Evolutionary conservation across 1,284 basidiomycete genomes (phyloP), one percentile per base, ranked within the genome.

Genomic region (Cystobasidium slooffiae): DNA sequence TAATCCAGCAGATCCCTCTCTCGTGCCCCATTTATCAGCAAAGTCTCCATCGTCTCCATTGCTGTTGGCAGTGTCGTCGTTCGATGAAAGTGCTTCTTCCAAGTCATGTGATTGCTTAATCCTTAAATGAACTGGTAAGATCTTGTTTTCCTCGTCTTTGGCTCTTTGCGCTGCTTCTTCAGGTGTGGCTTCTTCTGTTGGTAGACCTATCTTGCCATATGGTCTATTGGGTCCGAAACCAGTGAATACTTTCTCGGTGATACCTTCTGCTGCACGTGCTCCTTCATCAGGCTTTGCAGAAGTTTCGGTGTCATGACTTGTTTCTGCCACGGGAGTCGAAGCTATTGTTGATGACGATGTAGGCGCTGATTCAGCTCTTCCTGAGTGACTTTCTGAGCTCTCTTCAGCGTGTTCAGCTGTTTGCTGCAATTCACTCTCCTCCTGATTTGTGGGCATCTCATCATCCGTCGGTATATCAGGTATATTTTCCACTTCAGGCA

Each of bases 121-220:
- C 31, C 31, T 66, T 49, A 66, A 16, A 37, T 24, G 20, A 39
- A 24, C 37, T 16, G 47, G 64, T 47, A 66, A 20, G 37, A 66
- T 53, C 22, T 44, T 39, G 43, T 66, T 43, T 49, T 66, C 64
- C 16, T 53, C 51, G 31, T 66, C 64, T 1, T 6, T 14, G 6
- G 64, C 31, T 43, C 51, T 7, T 7, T 18, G 6, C 6, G 52
- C 53, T 46, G 66, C 41, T 46, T 56, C 66, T 56, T 68, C 55
- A 10, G 47, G n/a, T 10, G 37, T 49, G 7, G 55, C 53, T 41
- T 39, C 14, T 37, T 68, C 53, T 10, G 46, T 46, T 10, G 69
- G 69, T 16, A 72, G 20, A n/a, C 59, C 59, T 20, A 72, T 64
- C 69, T 63, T 72, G 59, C 69, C 69, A 55, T 63, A 72, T 20